Percentiles rank a stretch among this genome's conserved stretches.
These are phyloP conservation scores for Calocybe gambosa DNA, from an alignment of 1,284 basidiomycete genomes.

Conservation along the genomic window DNA sequence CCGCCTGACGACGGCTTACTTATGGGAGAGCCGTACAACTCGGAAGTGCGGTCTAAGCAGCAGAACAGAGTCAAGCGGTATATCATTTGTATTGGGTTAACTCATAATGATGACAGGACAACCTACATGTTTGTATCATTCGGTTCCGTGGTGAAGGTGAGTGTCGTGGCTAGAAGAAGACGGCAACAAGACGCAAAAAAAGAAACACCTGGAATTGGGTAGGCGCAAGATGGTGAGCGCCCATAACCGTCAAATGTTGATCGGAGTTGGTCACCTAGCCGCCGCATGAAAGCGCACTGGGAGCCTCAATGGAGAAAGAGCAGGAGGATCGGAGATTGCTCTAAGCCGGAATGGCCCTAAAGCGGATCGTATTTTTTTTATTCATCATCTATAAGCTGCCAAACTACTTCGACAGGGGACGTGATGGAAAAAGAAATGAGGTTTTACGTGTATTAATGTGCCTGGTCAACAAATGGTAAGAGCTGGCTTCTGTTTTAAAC, in stretches of 20 bases:
- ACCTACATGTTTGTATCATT: background rate
- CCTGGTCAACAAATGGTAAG: too few relatives aligned
- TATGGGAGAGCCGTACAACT: slow-evolving; percentile 9
- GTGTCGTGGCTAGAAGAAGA: background rate
- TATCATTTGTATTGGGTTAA: background rate
- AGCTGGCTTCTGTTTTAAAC: background rate
- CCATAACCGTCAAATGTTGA: slow-evolving; percentile 15
- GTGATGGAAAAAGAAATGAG: slow-evolving; percentile 11
- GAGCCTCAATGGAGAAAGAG: slow-evolving; percentile 12
- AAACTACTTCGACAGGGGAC: slow-evolving; percentile 14
- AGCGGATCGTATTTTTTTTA: slow-evolving; percentile 12
- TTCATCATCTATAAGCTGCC: background rate
- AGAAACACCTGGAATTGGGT: slow-evolving; percentile 9
- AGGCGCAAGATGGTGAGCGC: slow-evolving; percentile 9
- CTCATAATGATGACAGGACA: background rate
- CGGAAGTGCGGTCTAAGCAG: slow-evolving; percentile 1
- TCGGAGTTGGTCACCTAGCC: slow-evolving; percentile 17
- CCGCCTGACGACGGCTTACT: slow-evolving; percentile 8
- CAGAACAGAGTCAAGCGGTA: too few relatives aligned
- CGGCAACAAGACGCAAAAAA: slow-evolving; percentile 10
- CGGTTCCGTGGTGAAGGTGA: slow-evolving; percentile 8
- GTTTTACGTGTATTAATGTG: slow-evolving; percentile 15
- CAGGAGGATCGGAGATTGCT: slow-evolving; percentile 16
- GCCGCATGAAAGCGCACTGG: slow-evolving; percentile 12
- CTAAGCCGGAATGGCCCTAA: slow-evolving; percentile 11